A percentile compares a stretch with the other conserved stretches of the same genome.
These are phyloP conservation scores for Hericium alpestre DNA, from an alignment of 768 basidiomycete species.

Conservation along the genomic window DNA sequence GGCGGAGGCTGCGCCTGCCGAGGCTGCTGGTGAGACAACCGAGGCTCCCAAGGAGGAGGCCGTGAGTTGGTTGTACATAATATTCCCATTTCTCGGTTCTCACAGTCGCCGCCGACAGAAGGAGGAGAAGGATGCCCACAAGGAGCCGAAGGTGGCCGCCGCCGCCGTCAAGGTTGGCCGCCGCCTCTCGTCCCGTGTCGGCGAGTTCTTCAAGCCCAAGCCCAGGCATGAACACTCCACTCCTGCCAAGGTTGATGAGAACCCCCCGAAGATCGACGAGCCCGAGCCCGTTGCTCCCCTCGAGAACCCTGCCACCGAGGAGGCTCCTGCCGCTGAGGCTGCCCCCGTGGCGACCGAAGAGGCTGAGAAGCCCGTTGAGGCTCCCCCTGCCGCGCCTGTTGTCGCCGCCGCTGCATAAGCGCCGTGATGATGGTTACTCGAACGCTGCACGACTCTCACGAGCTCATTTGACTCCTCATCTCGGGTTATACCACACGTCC, in stretches of 20 bases:
- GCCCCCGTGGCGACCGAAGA: slow-evolving; percentile 19
- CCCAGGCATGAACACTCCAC: slow-evolving; percentile 35
- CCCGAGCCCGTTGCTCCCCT: slow-evolving; percentile 74
- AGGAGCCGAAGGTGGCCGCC: slow-evolving; percentile 31
- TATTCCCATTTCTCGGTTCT: background rate
- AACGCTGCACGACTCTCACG: slow-evolving; percentile 22
- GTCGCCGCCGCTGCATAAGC: slow-evolving; percentile 72
- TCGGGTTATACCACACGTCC: slow-evolving; percentile 14
- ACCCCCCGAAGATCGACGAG: slow-evolving; percentile 83
- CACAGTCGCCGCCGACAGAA: slow-evolving; percentile 15
- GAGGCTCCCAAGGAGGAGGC: slow-evolving; percentile 55
- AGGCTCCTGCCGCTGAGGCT: slow-evolving; percentile 30
- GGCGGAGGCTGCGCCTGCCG: slow-evolving; percentile 23
- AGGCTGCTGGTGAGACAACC: slow-evolving; percentile 21
- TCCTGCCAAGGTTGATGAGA: slow-evolving; percentile 78
- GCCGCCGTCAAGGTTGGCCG: slow-evolving; percentile 55
- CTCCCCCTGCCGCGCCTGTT: slow-evolving; percentile 49
- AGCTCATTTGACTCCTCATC: slow-evolving; percentile 2
- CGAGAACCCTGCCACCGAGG: slow-evolving; percentile 60
- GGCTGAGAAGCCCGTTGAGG: slow-evolving; percentile 26
- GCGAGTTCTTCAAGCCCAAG: slow-evolving; percentile 73
- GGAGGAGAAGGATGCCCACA: slow-evolving; percentile 37
- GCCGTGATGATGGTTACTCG: slow-evolving; percentile 32
- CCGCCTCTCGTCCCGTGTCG: slow-evolving; percentile 75
- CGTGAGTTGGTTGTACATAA: slow-evolving; percentile 23